Conservation (phyloP, 225 moss, liverwort and hornwort genomes). For the Asterella californica region DNA sequence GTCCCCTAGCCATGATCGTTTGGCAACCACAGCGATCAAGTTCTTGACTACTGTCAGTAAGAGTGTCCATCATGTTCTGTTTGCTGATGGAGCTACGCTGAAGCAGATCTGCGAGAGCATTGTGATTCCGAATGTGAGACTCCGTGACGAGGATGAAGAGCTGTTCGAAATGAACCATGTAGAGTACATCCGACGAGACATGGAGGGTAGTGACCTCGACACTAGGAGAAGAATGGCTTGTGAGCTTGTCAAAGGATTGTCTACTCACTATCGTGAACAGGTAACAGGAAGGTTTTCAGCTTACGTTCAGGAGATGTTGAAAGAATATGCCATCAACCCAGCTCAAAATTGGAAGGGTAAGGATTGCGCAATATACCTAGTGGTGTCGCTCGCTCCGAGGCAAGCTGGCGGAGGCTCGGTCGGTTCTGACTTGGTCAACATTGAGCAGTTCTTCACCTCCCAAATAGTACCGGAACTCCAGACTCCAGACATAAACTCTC, state of each 20-base stretch:
- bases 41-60: conserved; percentile 94
- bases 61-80: conserved; percentile 88
- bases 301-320: conserved; percentile 77
- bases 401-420: conserved; percentile 71
- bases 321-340: conserved; percentile 71
- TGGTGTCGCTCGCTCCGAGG: conserved; percentile 86
- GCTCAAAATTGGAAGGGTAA: conserved; percentile 90
- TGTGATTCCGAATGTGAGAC: conserved; percentile 91
- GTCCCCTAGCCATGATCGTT: conserved; percentile 73
- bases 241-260: conserved; percentile 95
- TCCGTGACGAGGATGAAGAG: conserved; percentile 94
- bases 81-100: conserved; percentile 67
- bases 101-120: conserved; percentile 95
- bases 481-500: conserved; percentile 58
- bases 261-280: conserved; percentile 79
- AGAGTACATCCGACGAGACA: conserved; percentile 94
- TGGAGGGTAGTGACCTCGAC: conserved; percentile 98
- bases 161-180: conserved; percentile 99
- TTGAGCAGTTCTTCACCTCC: conserved; percentile 81
- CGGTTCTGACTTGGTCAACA: conserved; percentile 79
- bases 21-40: conserved; percentile 97
- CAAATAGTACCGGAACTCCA: conserved; percentile 86
- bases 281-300: conserved; percentile 84
- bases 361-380: conserved; percentile 89
- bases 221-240: conserved; percentile 98